Percentiles rank a stretch among this genome's conserved stretches.
Conservation (phyloP, 208 protist species). For the Trypanosoma boissoni region DNA sequence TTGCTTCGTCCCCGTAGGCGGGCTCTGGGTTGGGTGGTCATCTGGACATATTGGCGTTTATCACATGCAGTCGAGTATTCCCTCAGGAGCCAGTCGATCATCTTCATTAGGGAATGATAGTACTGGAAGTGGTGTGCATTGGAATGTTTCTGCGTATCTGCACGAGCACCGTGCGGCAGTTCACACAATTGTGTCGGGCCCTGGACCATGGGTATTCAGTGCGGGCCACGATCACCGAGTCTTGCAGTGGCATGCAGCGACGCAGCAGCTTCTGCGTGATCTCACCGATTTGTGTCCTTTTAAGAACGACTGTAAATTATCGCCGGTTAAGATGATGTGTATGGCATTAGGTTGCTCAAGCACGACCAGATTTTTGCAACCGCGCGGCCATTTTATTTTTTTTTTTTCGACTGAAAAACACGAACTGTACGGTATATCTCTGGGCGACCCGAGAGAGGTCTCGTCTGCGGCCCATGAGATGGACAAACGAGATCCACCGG, state of each 20-base stretch:
- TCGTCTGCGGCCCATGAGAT: neutral
- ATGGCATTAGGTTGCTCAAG: conserved; percentile 18
- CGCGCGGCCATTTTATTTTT: conserved; percentile 12
- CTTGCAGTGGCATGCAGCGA: conserved; percentile 18
- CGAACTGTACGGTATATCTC: conserved; percentile 2
- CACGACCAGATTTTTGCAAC: conserved; percentile 7
- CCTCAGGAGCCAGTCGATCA: neutral
- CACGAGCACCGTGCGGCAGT: conserved; percentile 14
- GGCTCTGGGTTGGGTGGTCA: conserved; percentile 19
- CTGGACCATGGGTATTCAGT: conserved; percentile 17
- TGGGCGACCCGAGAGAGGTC: conserved; percentile 2
- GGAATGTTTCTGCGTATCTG: neutral
- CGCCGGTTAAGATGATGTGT: conserved; percentile 13
- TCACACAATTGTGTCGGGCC: conserved; percentile 7
- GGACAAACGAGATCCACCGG: neutral
- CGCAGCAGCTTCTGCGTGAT: conserved; percentile 7
- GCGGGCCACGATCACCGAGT: conserved; percentile 9
- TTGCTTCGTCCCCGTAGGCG: neutral
- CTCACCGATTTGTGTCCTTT: conserved; percentile 6
- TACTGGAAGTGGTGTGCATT: neutral
- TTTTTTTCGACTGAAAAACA: conserved; percentile 15
- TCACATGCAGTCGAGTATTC: neutral
- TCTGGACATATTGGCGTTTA: conserved; percentile 17
- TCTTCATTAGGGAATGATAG: neutral
- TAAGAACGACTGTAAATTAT: conserved; percentile 6